A percentile compares a stretch with the other conserved stretches of the same genome.
Evolutionary conservation across 495 filamentous ascomycete species (phyloP).

Genomic region (Penicillium mononematosum): DNA sequence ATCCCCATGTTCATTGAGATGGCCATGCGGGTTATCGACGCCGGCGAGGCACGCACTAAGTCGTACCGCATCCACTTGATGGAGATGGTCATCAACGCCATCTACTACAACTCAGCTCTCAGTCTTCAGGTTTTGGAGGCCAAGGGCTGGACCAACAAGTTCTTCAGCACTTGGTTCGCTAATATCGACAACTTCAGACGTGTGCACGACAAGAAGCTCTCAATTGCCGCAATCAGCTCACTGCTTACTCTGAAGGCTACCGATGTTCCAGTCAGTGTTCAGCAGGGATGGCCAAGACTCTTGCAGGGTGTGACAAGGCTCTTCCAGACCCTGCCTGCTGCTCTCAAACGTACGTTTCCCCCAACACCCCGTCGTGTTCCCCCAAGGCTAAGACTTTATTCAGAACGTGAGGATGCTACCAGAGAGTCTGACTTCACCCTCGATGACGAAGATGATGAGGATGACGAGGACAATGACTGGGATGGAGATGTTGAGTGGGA

Average conservation of each 20-base stretch:
- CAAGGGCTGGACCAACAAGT: constrained; percentile 98
- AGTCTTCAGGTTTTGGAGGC: constrained; percentile 79
- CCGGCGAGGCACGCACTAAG: constrained; percentile 70
- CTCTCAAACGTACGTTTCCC: constrained; percentile 67
- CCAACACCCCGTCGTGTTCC: neutral
- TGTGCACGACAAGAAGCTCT: constrained; percentile 98
- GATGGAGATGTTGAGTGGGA: constrained; percentile 67
- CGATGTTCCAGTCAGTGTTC: constrained; percentile 81
- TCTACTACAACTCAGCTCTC: constrained; percentile 91
- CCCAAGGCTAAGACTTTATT: constrained; percentile 17
- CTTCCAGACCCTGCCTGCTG: constrained; percentile 87
- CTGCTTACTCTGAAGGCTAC: constrained; percentile 73
- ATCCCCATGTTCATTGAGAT: constrained; percentile 84
- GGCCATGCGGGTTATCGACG: constrained; percentile 77
- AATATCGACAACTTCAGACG: constrained; percentile 91
- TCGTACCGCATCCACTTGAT: constrained; percentile 92
- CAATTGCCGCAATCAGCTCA: constrained; percentile 86
- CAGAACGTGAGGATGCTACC: constrained; percentile 87
- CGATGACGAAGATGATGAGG: constrained; percentile 72
- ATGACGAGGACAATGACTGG: constrained; percentile 69
- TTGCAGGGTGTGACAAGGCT: constrained; percentile 86
- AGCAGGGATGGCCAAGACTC: constrained; percentile 94
- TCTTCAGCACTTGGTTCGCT: constrained; percentile 96
- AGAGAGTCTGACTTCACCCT: constrained; percentile 81
- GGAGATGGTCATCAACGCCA: constrained; percentile 98